Evolutionary conservation across 2,329 filamentous ascomycete genomes (phyloP), one percentile per base, ranked within the genome.

Genomic region (Penicillium sp.): DNA sequence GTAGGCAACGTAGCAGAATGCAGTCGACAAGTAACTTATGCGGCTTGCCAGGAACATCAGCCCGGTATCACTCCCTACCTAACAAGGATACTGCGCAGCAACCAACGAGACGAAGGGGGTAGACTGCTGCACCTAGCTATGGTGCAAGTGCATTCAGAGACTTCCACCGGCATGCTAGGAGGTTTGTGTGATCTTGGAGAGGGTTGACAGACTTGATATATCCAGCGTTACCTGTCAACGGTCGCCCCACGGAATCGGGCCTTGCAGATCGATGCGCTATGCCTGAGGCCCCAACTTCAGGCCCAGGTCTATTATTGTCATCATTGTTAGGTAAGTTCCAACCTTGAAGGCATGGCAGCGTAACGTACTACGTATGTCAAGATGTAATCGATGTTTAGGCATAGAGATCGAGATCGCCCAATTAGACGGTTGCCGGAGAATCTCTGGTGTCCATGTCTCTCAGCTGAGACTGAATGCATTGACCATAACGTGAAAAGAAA

Each of bases 151-250:
- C 6, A 15, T 51, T 51, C 4, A 6, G 20, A 3, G n/a, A 49
- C 28, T 31, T 31, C 20, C 11, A 17, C 20, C 11, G 17, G 20
- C 20, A 11, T 39, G 28, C 11, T 25, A n/a, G 22, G 2, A 3
- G 2, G 12, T 47, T 8, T 31, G 25, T 15, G 17, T 7, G 15
- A 8, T 1, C 14, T 38, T 17, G 17, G 14, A 22, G 2, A 38
- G n/a, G 7, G 17, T 5, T 17, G 35, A 2, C 17, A 10, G 17
- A 39, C 1, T 39, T 35, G 49, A 51, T 39, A 35, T 20, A 51
- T 51, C 49, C 12, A 37, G 34, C 39, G 2, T 39, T 51, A 51
- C 35, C 49, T 39, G 49, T 51, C 48, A 51, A 51, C 48, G 34
- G 48, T n/a, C 25, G 17, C 1, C 4, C 12, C 42, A 12, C 42